Conservation (phyloP, 345 rosid species). For the Streptanthus diversifolius region DNA sequence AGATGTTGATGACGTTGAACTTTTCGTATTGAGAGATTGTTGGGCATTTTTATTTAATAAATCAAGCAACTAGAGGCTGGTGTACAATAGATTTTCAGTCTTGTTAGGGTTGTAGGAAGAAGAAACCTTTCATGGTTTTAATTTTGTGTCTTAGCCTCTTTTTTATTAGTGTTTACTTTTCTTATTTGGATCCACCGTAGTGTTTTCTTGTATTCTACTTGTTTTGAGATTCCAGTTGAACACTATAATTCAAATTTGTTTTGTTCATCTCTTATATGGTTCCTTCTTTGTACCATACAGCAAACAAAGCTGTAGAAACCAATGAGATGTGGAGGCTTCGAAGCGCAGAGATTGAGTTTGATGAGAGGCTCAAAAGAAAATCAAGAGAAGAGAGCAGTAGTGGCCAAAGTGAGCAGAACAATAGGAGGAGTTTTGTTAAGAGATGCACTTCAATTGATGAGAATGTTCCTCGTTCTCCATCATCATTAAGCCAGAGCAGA, state of each 20-base stretch:
- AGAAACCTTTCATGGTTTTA: neutral
- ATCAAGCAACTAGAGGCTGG: neutral
- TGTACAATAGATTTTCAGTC: neutral
- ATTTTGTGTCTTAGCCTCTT: neutral
- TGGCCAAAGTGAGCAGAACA: slow-evolving; percentile 35
- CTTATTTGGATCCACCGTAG: neutral
- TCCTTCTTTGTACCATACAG: slow-evolving; percentile 34
- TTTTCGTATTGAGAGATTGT: neutral
- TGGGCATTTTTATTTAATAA: neutral
- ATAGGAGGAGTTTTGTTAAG: slow-evolving; percentile 30
- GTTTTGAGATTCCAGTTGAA: neutral
- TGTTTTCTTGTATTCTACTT: neutral
- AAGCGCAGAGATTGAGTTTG: slow-evolving; percentile 62
- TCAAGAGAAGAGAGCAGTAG: slow-evolving; percentile 41
- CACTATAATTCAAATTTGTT: neutral
- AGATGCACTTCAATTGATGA: slow-evolving; percentile 37
- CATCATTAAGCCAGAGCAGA: slow-evolving; percentile 35
- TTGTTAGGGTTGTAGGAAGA: neutral
- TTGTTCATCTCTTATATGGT: neutral
- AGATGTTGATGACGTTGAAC: neutral
- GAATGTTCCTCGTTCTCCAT: slow-evolving; percentile 32
- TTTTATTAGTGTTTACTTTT: neutral
- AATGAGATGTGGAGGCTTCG: slow-evolving; percentile 87
- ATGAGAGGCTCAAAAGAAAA: slow-evolving; percentile 46
- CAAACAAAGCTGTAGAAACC: slow-evolving; percentile 79